Percentiles rank a stretch among this genome's conserved stretches.
Conservation (phyloP, 2,329 filamentous ascomycete genomes). For the Xylaria sp. region DNA sequence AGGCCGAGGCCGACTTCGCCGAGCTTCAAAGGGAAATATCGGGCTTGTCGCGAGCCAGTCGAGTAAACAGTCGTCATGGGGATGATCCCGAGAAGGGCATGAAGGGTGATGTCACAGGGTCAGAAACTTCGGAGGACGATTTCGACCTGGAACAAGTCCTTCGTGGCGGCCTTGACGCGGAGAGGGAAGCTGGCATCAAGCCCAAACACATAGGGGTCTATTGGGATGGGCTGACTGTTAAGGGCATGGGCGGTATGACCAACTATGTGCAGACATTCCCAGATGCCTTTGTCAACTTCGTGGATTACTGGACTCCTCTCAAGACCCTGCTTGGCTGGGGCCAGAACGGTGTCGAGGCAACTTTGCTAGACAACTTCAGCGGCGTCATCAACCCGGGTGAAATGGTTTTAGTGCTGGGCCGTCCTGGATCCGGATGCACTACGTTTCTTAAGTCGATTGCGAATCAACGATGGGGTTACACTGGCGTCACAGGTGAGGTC, state of each 20-base stretch:
- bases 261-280: conserved; percentile 82
- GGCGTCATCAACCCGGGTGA: conserved; percentile 82
- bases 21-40: conserved; percentile 72
- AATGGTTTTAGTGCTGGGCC: conserved; percentile 86
- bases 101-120: conserved; percentile 53
- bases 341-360: conserved; percentile 75
- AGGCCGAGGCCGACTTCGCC: conserved; percentile 76
- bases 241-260: conserved; percentile 76
- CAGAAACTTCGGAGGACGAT: conserved; percentile 61
- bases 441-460: conserved; percentile 75
- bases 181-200: conserved; percentile 80
- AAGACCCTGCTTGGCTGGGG: conserved; percentile 71
- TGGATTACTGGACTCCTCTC: conserved; percentile 76
- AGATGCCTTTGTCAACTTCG: conserved; percentile 78
- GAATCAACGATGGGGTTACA: conserved; percentile 71
- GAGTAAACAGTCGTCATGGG: conserved; percentile 49
- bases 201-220: conserved; percentile 82
- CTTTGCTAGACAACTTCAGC: conserved; percentile 77
- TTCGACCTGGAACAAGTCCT: conserved; percentile 83
- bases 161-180: conserved; percentile 75
- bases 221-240: conserved; percentile 81
- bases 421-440: conserved; percentile 77
- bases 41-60: conserved; percentile 64
- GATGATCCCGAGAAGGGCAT: conserved; percentile 69
- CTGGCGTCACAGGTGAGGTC: conserved; percentile 72